Conservation (phyloP, 2,329 filamentous ascomycete genomes). For the Alternaria sp. region DNA sequence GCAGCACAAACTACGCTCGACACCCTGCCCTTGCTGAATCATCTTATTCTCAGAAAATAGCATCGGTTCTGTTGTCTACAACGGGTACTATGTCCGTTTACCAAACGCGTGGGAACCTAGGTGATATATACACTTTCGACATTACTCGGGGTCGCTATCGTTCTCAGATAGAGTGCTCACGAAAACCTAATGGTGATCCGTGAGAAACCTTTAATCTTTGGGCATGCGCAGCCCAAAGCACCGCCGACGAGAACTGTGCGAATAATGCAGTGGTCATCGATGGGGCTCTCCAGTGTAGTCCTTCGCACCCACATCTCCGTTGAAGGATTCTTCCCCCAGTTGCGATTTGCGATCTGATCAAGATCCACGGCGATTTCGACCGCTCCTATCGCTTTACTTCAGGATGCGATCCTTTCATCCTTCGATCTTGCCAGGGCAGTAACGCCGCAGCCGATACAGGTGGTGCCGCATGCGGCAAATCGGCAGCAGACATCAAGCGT, state of each 20-base stretch:
- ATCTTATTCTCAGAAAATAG: background rate
- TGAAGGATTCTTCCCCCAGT: background rate
- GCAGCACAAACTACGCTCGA: background rate
- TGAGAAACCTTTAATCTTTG: background rate
- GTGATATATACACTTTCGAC: background rate
- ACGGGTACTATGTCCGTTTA: background rate
- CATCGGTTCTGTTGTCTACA: background rate
- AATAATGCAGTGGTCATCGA: background rate
- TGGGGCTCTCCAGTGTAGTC: background rate
- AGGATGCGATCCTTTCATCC: background rate
- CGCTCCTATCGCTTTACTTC: background rate
- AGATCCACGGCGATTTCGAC: background rate
- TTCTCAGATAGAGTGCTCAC: background rate
- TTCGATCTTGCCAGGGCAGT: background rate
- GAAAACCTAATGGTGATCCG: background rate
- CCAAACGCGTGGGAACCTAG: background rate
- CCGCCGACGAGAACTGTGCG: background rate
- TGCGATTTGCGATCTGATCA: background rate
- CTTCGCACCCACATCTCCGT: background rate
- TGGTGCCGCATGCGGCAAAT: background rate
- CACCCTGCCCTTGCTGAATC: background rate
- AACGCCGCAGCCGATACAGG: background rate
- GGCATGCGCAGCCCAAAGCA: background rate
- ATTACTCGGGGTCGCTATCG: background rate
- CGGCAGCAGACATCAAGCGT: background rate